phyloP scores from a whole-genome alignment of 208 protist species.

The Sergeia podlipaevii region DNA sequence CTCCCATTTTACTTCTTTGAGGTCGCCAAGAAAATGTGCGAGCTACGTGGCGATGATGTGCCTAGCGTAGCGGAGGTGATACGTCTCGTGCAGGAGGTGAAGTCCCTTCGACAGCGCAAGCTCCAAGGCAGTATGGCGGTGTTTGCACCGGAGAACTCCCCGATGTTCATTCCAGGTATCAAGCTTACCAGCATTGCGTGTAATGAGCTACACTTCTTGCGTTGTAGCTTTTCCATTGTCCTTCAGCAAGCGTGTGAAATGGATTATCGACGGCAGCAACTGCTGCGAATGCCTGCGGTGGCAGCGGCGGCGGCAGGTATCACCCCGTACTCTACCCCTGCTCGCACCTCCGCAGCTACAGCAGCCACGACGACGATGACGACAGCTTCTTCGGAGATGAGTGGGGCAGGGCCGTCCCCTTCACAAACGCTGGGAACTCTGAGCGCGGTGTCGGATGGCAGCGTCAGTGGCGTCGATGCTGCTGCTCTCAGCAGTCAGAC shows the following conservation, averaged over 20 bases:
- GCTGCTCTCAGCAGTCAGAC: background rate
- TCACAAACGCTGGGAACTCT: background rate
- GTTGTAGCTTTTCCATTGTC: constrained; percentile 65
- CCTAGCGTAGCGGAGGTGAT: constrained; percentile 62
- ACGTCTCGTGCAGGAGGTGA: constrained; percentile 72
- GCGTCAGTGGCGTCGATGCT: background rate
- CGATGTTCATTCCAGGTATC: constrained; percentile 84
- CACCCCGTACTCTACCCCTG: constrained; percentile 3
- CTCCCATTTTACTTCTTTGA: constrained; percentile 90
- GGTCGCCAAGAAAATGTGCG: constrained; percentile 50
- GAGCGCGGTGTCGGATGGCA: background rate
- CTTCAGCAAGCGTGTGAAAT: constrained; percentile 65
- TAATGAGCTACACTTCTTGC: constrained; percentile 77
- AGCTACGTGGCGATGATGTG: constrained; percentile 41
- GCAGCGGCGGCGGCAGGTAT: constrained; percentile 2
- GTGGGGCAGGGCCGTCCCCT: background rate
- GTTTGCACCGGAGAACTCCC: constrained; percentile 63
- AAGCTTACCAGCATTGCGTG: constrained; percentile 83
- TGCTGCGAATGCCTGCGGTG: constrained; percentile 18
- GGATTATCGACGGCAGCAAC: constrained; percentile 39
- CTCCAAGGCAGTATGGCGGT: constrained; percentile 76
- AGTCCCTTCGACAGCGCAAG: constrained; percentile 71
- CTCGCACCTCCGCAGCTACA: background rate
- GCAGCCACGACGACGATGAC: background rate
- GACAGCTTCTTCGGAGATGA: background rate